A percentile compares a stretch with the other conserved stretches of the same genome.
phyloP scores from a whole-genome alignment of 2,329 filamentous ascomycete genomes.

The Pseudogymnoascus sp. region DNA sequence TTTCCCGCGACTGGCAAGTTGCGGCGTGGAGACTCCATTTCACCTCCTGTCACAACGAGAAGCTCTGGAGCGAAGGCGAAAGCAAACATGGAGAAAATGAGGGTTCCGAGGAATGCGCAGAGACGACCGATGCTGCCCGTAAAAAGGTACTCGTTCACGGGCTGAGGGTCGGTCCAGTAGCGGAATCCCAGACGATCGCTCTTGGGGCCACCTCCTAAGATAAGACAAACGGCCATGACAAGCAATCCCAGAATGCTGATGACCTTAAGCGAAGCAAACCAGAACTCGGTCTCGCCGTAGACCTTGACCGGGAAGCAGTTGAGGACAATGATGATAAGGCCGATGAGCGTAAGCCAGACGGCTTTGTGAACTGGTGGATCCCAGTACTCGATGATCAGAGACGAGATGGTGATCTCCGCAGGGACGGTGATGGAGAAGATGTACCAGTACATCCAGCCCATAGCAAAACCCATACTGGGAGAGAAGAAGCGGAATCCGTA shows the following conservation, averaged over 20 bases:
- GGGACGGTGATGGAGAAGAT: slow-evolving; percentile 20
- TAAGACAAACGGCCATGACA: slow-evolving; percentile 27
- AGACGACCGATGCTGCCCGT: slow-evolving; percentile 39
- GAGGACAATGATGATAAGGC: slow-evolving; percentile 31
- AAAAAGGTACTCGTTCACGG: slow-evolving; percentile 33
- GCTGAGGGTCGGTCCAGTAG: slow-evolving; percentile 41
- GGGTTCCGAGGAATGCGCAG: slow-evolving; percentile 40
- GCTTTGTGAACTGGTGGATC: slow-evolving; percentile 32
- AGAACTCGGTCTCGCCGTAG: slow-evolving; percentile 54
- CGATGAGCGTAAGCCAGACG: slow-evolving; percentile 33
- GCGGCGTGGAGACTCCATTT: slow-evolving; percentile 48
- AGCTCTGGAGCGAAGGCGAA: slow-evolving; percentile 44
- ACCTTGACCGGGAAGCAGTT: slow-evolving; percentile 41
- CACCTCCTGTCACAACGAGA: slow-evolving; percentile 46
- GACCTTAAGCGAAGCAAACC: slow-evolving; percentile 27
- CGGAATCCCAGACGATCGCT: slow-evolving; percentile 31
- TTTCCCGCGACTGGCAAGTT: slow-evolving; percentile 51
- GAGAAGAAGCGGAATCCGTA: slow-evolving; percentile 39
- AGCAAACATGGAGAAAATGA: slow-evolving; percentile 40
- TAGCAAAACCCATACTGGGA: slow-evolving; percentile 34
- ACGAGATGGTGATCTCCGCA: slow-evolving; percentile 33
- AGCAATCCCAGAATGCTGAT: slow-evolving; percentile 26
- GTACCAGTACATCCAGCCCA: slow-evolving; percentile 33
- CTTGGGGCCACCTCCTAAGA: slow-evolving; percentile 28
- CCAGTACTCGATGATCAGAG: slow-evolving; percentile 37